Conservation (phyloP, 2,329 filamentous ascomycete species). For the Scedosporium minutisporum region DNA sequence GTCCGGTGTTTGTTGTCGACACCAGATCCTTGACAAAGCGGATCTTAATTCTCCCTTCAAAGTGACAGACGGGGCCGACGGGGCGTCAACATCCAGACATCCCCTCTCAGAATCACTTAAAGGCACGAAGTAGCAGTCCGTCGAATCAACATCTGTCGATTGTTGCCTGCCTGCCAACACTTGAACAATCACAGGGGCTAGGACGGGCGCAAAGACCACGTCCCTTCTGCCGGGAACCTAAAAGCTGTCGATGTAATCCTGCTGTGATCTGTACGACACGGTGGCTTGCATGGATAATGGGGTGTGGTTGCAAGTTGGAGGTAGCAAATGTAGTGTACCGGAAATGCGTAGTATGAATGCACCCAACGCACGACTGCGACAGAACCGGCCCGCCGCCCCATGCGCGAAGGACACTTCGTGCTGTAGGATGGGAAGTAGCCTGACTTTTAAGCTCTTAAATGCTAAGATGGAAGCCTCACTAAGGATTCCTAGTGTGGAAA, state of each 20-base stretch:
- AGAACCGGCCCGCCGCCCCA: background rate
- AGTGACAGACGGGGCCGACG: too few relatives aligned
- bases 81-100: too few relatives aligned
- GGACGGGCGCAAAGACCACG: background rate
- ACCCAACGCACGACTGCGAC: background rate
- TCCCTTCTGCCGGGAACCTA: background rate
- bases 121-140: background rate
- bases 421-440: too few relatives aligned
- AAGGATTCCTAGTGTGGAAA: too few relatives aligned
- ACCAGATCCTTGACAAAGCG: background rate
- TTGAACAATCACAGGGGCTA: background rate
- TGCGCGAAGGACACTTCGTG: too few relatives aligned
- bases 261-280: constrained; percentile 1
- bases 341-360: background rate
- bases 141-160: background rate
- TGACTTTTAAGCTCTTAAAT: too few relatives aligned
- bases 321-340: background rate
- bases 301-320: background rate
- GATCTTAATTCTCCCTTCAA: background rate
- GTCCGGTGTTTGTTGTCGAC: background rate
- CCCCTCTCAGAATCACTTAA: too few relatives aligned
- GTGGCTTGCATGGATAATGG: background rate
- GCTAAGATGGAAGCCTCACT: too few relatives aligned
- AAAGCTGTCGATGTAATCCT: background rate
- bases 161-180: background rate